Conservation (phyloP, 2,329 filamentous ascomycete species). For the Paecilomyces sp. region DNA sequence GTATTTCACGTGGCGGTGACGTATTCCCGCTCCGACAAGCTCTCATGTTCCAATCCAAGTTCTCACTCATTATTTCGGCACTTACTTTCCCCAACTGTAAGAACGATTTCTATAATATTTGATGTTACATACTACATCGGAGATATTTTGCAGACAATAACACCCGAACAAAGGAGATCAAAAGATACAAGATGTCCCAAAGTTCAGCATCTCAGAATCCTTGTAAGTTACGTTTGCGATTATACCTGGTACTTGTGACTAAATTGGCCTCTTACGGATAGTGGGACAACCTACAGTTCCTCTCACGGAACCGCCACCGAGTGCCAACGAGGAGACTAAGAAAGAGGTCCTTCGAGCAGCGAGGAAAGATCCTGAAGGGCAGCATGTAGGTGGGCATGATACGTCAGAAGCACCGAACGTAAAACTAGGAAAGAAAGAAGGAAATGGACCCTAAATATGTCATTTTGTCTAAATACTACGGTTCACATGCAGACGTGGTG, state of each 20-base stretch:
- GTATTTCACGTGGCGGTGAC: neutral
- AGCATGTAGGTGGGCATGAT: neutral
- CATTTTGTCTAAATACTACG: too few species aligned
- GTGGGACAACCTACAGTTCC: neutral
- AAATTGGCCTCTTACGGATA: neutral
- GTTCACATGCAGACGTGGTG: neutral
- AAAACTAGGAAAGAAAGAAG: neutral
- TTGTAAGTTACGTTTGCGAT: neutral
- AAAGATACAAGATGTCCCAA: neutral
- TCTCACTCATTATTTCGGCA: neutral
- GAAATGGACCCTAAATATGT: too few species aligned
- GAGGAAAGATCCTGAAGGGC: neutral
- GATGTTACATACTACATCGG: too few species aligned
- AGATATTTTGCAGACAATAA: neutral
- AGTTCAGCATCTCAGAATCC: neutral
- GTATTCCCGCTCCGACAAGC: neutral
- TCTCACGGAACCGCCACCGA: neutral
- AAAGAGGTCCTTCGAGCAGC: neutral
- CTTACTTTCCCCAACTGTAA: too few species aligned
- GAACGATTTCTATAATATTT: too few species aligned
- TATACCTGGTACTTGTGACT: neutral
- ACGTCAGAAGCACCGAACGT: neutral
- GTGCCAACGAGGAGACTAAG: neutral
- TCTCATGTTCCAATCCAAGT: neutral
- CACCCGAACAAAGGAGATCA: neutral